phyloP scores from a whole-genome alignment of 176 grass and related monocot genomes.

The Musa schizocarpa region DNA sequence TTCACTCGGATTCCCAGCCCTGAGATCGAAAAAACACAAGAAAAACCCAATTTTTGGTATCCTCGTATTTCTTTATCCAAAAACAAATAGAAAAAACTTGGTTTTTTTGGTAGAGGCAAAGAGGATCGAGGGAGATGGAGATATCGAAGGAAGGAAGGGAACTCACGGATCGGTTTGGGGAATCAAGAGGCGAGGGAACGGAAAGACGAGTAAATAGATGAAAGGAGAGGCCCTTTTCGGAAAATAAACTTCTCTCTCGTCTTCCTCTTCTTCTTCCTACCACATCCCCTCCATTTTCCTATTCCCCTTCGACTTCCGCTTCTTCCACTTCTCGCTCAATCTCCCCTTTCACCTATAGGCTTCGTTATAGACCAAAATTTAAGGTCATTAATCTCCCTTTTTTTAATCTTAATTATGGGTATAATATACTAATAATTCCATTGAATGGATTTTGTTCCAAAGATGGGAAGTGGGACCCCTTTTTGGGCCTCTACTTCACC shows the following conservation, averaged over 20 bases:
- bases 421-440: too few species aligned
- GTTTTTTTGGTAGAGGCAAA: background rate
- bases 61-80: background rate
- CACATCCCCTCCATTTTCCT: background rate
- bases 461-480: too few species aligned
- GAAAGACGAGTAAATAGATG: background rate
- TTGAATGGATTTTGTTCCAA: too few species aligned
- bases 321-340: background rate
- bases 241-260: conserved; percentile 3
- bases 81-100: background rate
- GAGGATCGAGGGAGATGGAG: background rate
- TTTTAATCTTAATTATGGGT: too few species aligned
- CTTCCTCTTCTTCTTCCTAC: background rate
- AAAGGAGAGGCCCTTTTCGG: background rate
- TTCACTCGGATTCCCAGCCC: background rate
- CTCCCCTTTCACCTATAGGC: background rate
- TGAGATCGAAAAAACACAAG: background rate
- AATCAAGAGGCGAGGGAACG: background rate
- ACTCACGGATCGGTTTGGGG: background rate
- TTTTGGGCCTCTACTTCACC: too few species aligned
- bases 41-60: conserved; percentile 2
- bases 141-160: background rate
- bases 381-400: background rate
- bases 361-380: background rate
- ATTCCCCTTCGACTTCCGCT: background rate